Percentiles rank a stretch among this genome's conserved stretches.
Evolutionary conservation across 805 yeast genomes (phyloP).

Genomic region (Candida yuanshanica): DNA sequence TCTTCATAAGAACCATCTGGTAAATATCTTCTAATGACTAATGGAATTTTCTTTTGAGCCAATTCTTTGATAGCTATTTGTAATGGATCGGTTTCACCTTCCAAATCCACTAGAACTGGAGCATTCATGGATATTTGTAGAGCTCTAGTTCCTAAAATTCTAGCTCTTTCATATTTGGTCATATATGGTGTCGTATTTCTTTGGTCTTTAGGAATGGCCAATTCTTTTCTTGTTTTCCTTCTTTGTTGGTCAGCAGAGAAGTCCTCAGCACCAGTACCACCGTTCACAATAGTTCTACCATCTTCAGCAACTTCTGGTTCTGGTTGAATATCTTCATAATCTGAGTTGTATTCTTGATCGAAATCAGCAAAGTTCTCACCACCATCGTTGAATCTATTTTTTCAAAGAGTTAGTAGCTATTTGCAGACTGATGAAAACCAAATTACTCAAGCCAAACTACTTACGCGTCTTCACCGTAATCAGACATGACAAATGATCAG

Average conservation of each 20-base stretch:
- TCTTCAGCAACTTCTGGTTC: conserved; percentile 44
- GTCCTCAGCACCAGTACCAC: conserved; percentile 62
- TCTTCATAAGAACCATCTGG: conserved; percentile 98
- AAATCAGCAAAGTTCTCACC: conserved; percentile 71
- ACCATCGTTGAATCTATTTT: conserved; percentile 54
- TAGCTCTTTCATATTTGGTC: conserved; percentile 98
- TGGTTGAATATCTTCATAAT: conserved; percentile 45
- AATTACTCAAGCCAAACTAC: conserved; percentile 9
- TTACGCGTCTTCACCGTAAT: conserved; percentile 46
- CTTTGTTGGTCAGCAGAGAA: conserved; percentile 33
- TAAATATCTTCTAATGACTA: conserved; percentile 89
- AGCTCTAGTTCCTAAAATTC: conserved; percentile 96
- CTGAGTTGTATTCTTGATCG: conserved; percentile 81
- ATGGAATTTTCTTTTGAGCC: conserved; percentile 89
- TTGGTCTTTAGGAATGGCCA: conserved; percentile 83
- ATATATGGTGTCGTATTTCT: conserved; percentile 96
- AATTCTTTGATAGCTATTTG: conserved; percentile 97
- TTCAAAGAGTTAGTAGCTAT: neutral
- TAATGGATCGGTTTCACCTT: conserved; percentile 98
- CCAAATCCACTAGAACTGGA: conserved; percentile 95
- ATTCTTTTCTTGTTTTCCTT: conserved; percentile 64
- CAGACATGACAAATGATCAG: conserved; percentile 53
- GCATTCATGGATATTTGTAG: conserved; percentile 97
- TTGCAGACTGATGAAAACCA: neutral
- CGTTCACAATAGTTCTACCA: conserved; percentile 66